Base-by-base conservation (phyloP, 306 rosid species). In the Fagus crenata region DNA sequence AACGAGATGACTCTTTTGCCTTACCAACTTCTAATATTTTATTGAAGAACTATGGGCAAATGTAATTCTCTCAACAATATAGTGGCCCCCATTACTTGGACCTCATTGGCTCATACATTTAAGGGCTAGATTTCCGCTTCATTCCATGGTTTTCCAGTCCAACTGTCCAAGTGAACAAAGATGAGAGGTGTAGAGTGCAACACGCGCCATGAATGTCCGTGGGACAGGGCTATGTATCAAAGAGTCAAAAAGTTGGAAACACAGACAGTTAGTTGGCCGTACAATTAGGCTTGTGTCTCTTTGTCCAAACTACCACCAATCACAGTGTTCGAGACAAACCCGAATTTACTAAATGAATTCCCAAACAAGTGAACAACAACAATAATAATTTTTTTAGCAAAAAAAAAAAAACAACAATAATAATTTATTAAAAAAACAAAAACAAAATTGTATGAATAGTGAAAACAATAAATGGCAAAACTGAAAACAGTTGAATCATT, bases 251-350 rank as follows among this genome's bases (percentile, higher is more conserved):
- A 2, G 5, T 7, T 69, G 56, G 69, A 40, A n/a, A 28, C 9
- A 36, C 63, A 84, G 87, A 84, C 77, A 73, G 90, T 76, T 87
- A 67, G 93, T 82, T 87, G 93, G 88, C 84, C 84, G 69, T 78
- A 53, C 77, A 53, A 2, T 56, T 22, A 31, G 37, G 12, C 28
- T 65, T 5, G 75, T 68, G 82, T 78, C 77, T 67, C 77, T 15
- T 72, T 42, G 65, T 61, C 83, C 76, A 67, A 3, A 78, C 28
- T 22, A 49, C 80, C 69, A 80, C 86, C 78, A 56, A 81, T 80
- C 60, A 35, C 70, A 33, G 0, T 28, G 31, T 84, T 53, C 43
- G 37, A 67, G 73, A 53, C 71, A 81, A 71, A 83, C 2, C 8
- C 2, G 51, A 43, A 43, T 75, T 61, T 32, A 51, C n/a, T 37